These are phyloP conservation scores for Homolaphlyctis polyrhiza DNA, from an alignment of 371 early-diverging fungal species.

Conservation along the genomic window DNA sequence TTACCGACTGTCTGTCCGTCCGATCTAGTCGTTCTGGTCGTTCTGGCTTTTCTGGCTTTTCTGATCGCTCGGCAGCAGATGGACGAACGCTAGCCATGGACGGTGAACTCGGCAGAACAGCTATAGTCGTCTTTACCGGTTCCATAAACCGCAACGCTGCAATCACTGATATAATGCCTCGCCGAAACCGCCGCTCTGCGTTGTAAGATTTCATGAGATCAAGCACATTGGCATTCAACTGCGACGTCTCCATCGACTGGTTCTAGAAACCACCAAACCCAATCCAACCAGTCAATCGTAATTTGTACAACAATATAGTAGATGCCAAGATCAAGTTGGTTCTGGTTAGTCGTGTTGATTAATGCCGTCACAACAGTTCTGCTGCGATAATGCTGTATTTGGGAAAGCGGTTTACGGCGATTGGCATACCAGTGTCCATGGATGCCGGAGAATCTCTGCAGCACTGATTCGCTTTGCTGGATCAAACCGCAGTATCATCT, in stretches of 20 bases:
- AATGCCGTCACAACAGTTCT: no score
- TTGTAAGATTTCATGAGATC: slow-evolving; percentile 37
- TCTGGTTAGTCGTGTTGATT: no score
- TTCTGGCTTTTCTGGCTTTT: no score
- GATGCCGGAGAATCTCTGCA: slow-evolving; percentile 30
- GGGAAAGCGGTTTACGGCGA: neutral
- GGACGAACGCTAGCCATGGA: no score
- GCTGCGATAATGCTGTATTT: neutral
- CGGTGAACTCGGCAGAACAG: no score
- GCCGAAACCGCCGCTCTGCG: slow-evolving; percentile 23
- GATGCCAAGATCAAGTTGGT: neutral
- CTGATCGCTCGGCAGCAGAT: no score
- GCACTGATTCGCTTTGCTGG: slow-evolving; percentile 40
- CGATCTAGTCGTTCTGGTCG: no score
- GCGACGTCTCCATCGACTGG: slow-evolving; percentile 1
- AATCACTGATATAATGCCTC: slow-evolving; percentile 16
- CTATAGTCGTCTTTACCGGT: neutral
- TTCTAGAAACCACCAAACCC: neutral
- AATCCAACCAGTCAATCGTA: no score
- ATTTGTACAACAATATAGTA: neutral
- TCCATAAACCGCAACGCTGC: slow-evolving; percentile 19
- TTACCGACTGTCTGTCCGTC: no score
- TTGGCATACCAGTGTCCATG: slow-evolving; percentile 26
- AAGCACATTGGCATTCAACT: slow-evolving; percentile 21
- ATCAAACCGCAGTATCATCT: slow-evolving; percentile 28